Evolutionary conservation across 208 protist genomes (phyloP).

Genomic region (Crithidia sp.): DNA sequence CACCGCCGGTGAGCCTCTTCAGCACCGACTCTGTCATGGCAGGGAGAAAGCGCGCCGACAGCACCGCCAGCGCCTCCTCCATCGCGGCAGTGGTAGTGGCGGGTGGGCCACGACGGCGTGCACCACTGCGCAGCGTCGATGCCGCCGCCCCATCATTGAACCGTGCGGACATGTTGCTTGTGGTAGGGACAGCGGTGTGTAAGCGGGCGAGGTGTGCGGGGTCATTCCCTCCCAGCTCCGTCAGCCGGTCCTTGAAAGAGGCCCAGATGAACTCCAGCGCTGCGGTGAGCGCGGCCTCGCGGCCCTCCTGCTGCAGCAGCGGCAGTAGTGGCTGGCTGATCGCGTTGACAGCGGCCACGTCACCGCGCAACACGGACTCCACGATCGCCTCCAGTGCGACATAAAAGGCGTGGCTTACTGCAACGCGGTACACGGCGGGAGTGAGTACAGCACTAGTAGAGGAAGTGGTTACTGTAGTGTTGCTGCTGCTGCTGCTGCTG

Average conservation of each 20-base stretch:
- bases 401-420: slow-evolving; percentile 17
- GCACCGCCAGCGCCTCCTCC: slow-evolving; percentile 46
- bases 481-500: no score
- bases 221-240: slow-evolving; percentile 30
- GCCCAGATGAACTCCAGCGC: slow-evolving; percentile 30
- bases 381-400: slow-evolving; percentile 13
- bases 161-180: no score
- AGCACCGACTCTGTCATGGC: slow-evolving; percentile 44
- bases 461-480: not conserved
- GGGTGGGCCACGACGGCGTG: not conserved
- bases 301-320: slow-evolving; percentile 30
- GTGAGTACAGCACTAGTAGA: slow-evolving; percentile 7
- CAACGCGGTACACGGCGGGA: slow-evolving; percentile 15
- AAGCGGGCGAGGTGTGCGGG: no score
- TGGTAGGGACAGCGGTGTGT: no score
- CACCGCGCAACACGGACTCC: slow-evolving; percentile 32
- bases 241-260: slow-evolving; percentile 29
- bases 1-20: slow-evolving; percentile 7
- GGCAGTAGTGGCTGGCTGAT: slow-evolving; percentile 24
- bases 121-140: no score
- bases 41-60: slow-evolving; percentile 43
- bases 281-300: slow-evolving; percentile 29
- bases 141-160: no score
- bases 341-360: slow-evolving; percentile 18
- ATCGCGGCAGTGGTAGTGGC: slow-evolving; percentile 19